Evolutionary conservation across 148 eudicot species (phyloP).

Genomic region (Fagopyrum homotropicum): DNA sequence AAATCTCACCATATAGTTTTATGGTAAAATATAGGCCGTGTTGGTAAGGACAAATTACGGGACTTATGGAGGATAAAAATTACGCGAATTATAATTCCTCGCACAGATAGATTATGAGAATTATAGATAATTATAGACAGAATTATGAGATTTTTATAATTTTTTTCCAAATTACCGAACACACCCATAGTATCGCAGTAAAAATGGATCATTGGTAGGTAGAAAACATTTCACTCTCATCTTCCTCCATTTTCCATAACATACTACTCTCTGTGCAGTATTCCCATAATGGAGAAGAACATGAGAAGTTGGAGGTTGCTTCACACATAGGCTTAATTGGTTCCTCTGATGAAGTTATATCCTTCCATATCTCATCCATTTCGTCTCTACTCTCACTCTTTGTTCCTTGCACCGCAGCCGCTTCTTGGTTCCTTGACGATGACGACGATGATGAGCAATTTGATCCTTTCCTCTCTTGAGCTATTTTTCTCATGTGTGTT

Average conservation of each 20-base stretch:
- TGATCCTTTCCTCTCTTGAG: conserved; percentile 63
- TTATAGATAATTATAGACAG: too few relatives aligned
- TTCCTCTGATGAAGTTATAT: conserved; percentile 43
- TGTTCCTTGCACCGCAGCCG: conserved; percentile 8
- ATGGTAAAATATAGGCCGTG: too few relatives aligned
- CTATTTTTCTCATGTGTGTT: conserved; percentile 81
- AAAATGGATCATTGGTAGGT: conserved; percentile 26
- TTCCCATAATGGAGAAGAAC: conserved; percentile 57
- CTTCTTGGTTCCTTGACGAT: conserved; percentile 26
- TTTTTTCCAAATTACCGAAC: too few relatives aligned
- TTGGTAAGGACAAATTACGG: too few relatives aligned
- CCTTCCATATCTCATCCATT: conserved; percentile 92
- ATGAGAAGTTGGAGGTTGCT: conserved; percentile 26
- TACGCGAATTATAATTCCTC: too few relatives aligned
- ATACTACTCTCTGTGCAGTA: conserved; percentile 32
- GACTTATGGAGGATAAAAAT: too few relatives aligned
- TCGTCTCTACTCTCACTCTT: conserved; percentile 17
- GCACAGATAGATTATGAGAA: too few relatives aligned
- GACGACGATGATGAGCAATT: conserved; percentile 39
- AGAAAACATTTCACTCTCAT: conserved; percentile 37
- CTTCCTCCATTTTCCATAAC: conserved; percentile 44
- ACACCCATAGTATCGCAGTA: neutral
- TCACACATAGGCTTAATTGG: conserved; percentile 37
- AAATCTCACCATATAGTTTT: too few relatives aligned
- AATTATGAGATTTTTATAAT: too few relatives aligned